Evolutionary conservation across 225 moss, liverwort and hornwort genomes (phyloP).

Genomic region (Sphagnum contortum): DNA sequence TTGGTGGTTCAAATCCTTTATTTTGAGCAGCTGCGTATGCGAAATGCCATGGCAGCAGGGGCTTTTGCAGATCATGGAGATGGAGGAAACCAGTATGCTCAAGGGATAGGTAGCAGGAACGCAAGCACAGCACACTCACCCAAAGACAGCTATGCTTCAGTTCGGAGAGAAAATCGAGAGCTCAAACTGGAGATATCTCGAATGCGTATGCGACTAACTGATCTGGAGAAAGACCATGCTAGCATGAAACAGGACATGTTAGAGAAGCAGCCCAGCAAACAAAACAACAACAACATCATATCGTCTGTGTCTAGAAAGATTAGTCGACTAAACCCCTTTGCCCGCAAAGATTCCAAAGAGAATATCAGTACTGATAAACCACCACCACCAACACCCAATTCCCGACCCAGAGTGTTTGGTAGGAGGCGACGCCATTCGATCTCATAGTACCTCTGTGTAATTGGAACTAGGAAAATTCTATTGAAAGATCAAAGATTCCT

Average conservation of each 20-base stretch:
- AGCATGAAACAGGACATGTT: conserved; percentile 81
- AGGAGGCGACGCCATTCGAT: conserved; percentile 91
- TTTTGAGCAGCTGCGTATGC: conserved; percentile 93
- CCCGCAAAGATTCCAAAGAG: conserved; percentile 44
- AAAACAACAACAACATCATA: conserved; percentile 41
- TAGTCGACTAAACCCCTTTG: conserved; percentile 84
- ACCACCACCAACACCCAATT: conserved; percentile 60
- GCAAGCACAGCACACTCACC: conserved; percentile 84
- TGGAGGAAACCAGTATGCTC: conserved; percentile 35
- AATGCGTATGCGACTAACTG: conserved; percentile 96
- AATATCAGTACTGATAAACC: conserved; percentile 48
- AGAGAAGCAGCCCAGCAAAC: conserved; percentile 32
- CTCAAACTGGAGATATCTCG: conserved; percentile 91
- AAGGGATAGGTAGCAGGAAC: conserved; percentile 55
- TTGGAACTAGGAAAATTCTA: no score
- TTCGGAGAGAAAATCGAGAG: conserved; percentile 89
- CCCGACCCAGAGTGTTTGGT: conserved; percentile 23
- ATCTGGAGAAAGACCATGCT: conserved; percentile 91
- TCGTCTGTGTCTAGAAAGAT: conserved; percentile 81
- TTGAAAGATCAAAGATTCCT: no score
- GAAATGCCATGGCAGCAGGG: conserved; percentile 61
- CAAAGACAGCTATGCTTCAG: conserved; percentile 78
- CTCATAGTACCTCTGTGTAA: conserved; percentile 31
- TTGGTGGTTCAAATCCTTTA: conserved; percentile 97
- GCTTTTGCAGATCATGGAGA: conserved; percentile 47